Percentiles rank a stretch among this genome's conserved stretches.
phyloP scores from a whole-genome alignment of 75 land plant genomes.

The Azolla pinnata region DNA sequence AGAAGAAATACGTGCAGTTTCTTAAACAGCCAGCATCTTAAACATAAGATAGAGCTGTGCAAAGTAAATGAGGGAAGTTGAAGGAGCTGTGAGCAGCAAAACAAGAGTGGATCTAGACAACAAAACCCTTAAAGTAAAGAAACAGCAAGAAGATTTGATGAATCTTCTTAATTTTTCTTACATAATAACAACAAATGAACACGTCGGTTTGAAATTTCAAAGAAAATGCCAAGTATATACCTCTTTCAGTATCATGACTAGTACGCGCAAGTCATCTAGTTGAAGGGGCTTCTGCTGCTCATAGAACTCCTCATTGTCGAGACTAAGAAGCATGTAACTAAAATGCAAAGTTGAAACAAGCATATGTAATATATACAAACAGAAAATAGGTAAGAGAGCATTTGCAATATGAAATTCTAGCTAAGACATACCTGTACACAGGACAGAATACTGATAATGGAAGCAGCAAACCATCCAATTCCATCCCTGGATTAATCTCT shows the following conservation, averaged over 20 bases:
- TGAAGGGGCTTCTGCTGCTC: constrained; percentile 85
- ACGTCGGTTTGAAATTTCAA: neutral
- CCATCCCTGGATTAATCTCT: constrained; percentile 1
- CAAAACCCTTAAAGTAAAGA: too few relatives aligned
- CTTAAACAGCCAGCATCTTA: too few relatives aligned
- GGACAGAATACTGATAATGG: constrained; percentile 91
- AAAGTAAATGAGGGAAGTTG: too few relatives aligned
- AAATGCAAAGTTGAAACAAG: constrained; percentile 7
- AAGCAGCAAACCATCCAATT: constrained; percentile 54
- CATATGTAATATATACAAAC: neutral
- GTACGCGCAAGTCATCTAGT: constrained; percentile 47
- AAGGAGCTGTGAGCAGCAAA: too few relatives aligned
- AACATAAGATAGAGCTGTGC: too few relatives aligned
- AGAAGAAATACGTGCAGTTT: too few relatives aligned
- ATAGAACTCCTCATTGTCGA: constrained; percentile 96
- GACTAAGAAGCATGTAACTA: constrained; percentile 77
- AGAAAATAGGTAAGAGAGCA: neutral
- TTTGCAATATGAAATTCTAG: too few relatives aligned
- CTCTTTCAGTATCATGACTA: constrained; percentile 74
- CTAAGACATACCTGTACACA: constrained; percentile 84
- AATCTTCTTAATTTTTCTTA: too few relatives aligned
- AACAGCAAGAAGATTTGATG: too few relatives aligned
- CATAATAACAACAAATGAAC: neutral
- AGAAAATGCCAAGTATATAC: constrained; percentile 31
- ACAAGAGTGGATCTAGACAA: too few relatives aligned